Evolutionary conservation across 2,329 filamentous ascomycete species (phyloP), one percentile per base, ranked within the genome.

Genomic region (Colletotrichum scovillei): DNA sequence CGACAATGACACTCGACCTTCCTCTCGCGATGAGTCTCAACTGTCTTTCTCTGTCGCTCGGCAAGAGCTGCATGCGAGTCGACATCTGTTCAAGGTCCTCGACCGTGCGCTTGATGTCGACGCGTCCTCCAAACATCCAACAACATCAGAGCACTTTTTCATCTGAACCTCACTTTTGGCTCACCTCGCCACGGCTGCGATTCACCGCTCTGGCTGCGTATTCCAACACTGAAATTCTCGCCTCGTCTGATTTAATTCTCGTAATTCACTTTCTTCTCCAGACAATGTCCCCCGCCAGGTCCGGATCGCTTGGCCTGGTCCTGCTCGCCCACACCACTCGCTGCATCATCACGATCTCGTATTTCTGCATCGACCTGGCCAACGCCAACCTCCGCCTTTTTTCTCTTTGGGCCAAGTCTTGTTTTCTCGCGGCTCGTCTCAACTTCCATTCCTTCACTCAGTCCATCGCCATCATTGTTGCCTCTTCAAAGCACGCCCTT

Each of bases 131-230:
- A 71, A 49, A 56, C 57, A 42, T 42, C 49, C 57, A 67, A 63
- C 46, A 60, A 55, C 55, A 70, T 65, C 70, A 60, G 67, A 65
- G 59, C 67, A 60, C 67, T 28, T 62, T 67, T 73, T 70, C 69
- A 72, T 72, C 69, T 52, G 69, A 72, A 72, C 49, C 65, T 55
- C 53, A 30, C 30, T 32, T 65, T 11, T n/a, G 22, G 16, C 52
- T n/a, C 63, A 65, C 46, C 52, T 30, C 6, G 24, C 16, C 24
- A 16, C 3, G 12, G 62, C 62, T 64, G 42, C 46, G 26, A 38
- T 11, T n/a, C 62, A 30, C 19, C 38, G 12, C 59, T 26, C 38
- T 4, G 28, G 1, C n/a, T 63, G 46, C 62, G 35, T 28, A 28
- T 19, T 53, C 46, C 14, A n/a, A 26, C 22, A 28, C 22, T 19